Conservation (phyloP, 2,329 filamentous ascomycete genomes). For the Curvularia verruculosa region DNA sequence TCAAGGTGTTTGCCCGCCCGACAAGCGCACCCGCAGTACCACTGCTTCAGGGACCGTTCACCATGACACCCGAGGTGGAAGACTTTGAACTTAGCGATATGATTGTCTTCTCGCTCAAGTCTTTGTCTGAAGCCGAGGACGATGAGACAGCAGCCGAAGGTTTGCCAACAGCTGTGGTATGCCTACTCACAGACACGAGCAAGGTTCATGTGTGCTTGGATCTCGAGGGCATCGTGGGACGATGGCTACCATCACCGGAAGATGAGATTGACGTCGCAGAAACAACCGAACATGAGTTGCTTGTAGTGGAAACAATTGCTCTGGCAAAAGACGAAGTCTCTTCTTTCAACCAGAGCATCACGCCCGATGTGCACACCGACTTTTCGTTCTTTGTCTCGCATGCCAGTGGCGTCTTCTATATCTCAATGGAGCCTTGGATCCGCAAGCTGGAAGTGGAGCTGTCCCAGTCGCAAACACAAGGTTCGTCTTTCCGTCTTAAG, state of each 20-base stretch:
- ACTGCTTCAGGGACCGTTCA: slow-evolving; percentile 67
- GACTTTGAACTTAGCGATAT: slow-evolving; percentile 67
- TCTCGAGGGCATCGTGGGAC: slow-evolving; percentile 65
- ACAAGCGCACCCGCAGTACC: slow-evolving; percentile 61
- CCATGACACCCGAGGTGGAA: slow-evolving; percentile 57
- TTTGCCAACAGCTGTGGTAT: slow-evolving; percentile 63
- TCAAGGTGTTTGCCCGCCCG: slow-evolving; percentile 64
- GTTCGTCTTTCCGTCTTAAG: slow-evolving; percentile 62
- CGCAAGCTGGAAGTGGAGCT: slow-evolving; percentile 63
- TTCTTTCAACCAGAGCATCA: slow-evolving; percentile 61
- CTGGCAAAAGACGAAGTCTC: slow-evolving; percentile 28
- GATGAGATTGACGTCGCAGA: slow-evolving; percentile 28
- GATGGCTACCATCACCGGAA: slow-evolving; percentile 62
- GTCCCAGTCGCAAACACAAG: slow-evolving; percentile 56
- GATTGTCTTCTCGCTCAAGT: slow-evolving; percentile 59
- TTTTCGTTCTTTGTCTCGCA: slow-evolving; percentile 67
- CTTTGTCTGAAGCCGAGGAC: slow-evolving; percentile 58
- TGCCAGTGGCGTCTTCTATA: slow-evolving; percentile 58
- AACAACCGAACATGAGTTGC: slow-evolving; percentile 34
- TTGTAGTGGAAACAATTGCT: slow-evolving; percentile 53
- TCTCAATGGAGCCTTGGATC: slow-evolving; percentile 64
- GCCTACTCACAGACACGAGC: slow-evolving; percentile 61
- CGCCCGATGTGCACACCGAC: slow-evolving; percentile 59
- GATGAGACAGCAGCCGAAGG: slow-evolving; percentile 55
- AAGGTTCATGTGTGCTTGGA: slow-evolving; percentile 66